A percentile compares a stretch with the other conserved stretches of the same genome.
These are phyloP conservation scores for Ramaria rubella DNA, from an alignment of 768 basidiomycete species.

Conservation along the genomic window DNA sequence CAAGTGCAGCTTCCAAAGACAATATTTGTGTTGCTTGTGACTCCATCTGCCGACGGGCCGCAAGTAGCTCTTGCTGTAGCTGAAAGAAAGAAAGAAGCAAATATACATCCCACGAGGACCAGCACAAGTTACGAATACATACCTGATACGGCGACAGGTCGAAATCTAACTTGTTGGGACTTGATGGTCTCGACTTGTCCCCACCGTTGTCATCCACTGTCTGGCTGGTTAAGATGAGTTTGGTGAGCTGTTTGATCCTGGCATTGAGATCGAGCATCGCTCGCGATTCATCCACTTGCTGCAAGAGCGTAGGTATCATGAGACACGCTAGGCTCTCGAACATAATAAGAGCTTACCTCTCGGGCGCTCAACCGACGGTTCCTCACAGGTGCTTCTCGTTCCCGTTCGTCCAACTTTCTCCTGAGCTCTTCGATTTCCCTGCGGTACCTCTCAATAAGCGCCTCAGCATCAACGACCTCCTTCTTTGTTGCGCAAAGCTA, in stretches of 20 bases:
- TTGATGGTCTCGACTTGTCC: slow-evolving; percentile 68
- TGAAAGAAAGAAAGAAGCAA: slow-evolving; percentile 21
- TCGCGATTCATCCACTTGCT: slow-evolving; percentile 82
- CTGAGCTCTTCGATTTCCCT: slow-evolving; percentile 92
- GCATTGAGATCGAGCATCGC: slow-evolving; percentile 79
- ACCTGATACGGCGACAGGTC: slow-evolving; percentile 86
- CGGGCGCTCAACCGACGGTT: slow-evolving; percentile 45
- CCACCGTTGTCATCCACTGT: slow-evolving; percentile 65
- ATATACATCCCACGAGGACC: not conserved
- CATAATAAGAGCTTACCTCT: slow-evolving; percentile 31
- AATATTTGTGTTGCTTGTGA: slow-evolving; percentile 79
- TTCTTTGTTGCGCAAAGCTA: slow-evolving; percentile 85
- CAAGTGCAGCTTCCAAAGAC: slow-evolving; percentile 71
- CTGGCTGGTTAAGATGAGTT: slow-evolving; percentile 79
- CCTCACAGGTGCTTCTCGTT: slow-evolving; percentile 50
- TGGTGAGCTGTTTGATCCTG: slow-evolving; percentile 76
- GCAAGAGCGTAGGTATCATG: not conserved
- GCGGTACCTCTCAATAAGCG: slow-evolving; percentile 87
- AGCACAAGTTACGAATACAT: slow-evolving; percentile 13
- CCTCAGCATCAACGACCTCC: slow-evolving; percentile 89
- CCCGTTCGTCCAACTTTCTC: slow-evolving; percentile 59
- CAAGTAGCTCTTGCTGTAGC: slow-evolving; percentile 85
- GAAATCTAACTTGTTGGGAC: slow-evolving; percentile 85
- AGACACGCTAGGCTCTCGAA: not conserved
- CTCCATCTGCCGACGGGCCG: slow-evolving; percentile 69